Evolutionary conservation across 1,284 basidiomycete genomes (phyloP).

Genomic region (Neonothopanus nambi): DNA sequence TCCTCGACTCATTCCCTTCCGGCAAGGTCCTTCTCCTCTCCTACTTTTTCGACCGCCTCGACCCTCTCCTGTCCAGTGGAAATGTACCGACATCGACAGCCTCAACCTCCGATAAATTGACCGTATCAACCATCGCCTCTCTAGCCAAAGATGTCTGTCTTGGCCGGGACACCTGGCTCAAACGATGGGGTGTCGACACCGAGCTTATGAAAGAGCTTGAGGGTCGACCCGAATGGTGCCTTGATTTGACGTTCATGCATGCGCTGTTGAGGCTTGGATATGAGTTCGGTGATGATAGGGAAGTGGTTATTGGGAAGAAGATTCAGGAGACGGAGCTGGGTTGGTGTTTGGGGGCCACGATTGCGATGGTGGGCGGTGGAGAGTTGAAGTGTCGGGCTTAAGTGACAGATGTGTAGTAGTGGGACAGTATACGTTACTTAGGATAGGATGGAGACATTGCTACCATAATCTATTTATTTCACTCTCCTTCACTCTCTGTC

Average conservation of each 20-base stretch:
- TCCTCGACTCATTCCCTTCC: conserved; percentile 83
- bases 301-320: conserved; percentile 85
- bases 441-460: too few relatives aligned
- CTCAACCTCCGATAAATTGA: conserved; percentile 35
- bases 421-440: background rate
- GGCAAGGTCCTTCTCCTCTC: conserved; percentile 86
- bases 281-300: conserved; percentile 71
- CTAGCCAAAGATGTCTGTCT: conserved; percentile 75
- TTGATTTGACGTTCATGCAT: conserved; percentile 96
- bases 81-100: conserved; percentile 12
- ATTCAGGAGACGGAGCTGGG: conserved; percentile 91
- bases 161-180: conserved; percentile 64
- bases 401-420: background rate
- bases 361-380: conserved; percentile 70
- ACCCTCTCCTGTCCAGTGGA: conserved; percentile 64
- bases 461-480: too few relatives aligned
- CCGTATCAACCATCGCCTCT: conserved; percentile 61
- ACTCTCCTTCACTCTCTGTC: too few relatives aligned
- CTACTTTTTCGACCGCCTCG: conserved; percentile 96
- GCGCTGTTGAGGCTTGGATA: conserved; percentile 82
- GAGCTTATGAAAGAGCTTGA: conserved; percentile 75
- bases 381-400: conserved; percentile 46
- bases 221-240: conserved; percentile 89
- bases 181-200: conserved; percentile 51
- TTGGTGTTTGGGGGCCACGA: conserved; percentile 88